Base-by-base conservation (phyloP, 208 protist species). In the Leishmania mexicana region DNA sequence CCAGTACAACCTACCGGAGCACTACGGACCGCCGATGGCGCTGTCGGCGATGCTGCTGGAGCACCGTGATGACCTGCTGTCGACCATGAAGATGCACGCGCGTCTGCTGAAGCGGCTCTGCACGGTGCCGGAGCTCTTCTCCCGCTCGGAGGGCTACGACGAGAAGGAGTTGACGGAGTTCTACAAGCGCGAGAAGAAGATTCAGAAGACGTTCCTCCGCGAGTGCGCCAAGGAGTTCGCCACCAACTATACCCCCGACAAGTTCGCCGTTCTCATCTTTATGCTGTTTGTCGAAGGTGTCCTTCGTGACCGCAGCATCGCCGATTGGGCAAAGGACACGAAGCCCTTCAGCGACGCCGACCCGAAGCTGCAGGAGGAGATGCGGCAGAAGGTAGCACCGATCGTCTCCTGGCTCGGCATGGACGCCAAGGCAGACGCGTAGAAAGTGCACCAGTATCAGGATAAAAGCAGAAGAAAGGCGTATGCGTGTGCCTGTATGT, bases 211-310 rank as follows among this genome's bases (percentile, higher is more conserved):
- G 42, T 87, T 95, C 38, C 81, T 97, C 49, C 82, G 89, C 31
- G 89, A 95, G 74, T 93, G 86, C 71, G 85, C 86, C 17, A 83
- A 85, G 76, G 81, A 91, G 77, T 92, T 87, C 67, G 76, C 84
- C 13, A 54, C 72, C 35, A 80, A 87, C 70, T 80, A 88, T 47
- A 89, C 88, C n/a, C 54, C 91, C 0, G 93, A 95, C 7, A 85
- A 93, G 84, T 83, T 89, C 65, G 84, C 85, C 1, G 81, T 96
- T 58, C 73, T 93, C 19, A 71, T 97, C 15, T 96, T 96, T 81
- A 83, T 97, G 74, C 88, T 96, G 19, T 96, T 94, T 62, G 84
- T 92, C 24, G 95, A 97, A 71, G 93, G 88, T 24, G 84, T 95
- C 5, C 51, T 96, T 67, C 82, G 88, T 53, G 89, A 89, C 58